These are phyloP conservation scores for Eustoma russellianum DNA, from an alignment of 257 asterid species.

Conservation along the genomic window DNA sequence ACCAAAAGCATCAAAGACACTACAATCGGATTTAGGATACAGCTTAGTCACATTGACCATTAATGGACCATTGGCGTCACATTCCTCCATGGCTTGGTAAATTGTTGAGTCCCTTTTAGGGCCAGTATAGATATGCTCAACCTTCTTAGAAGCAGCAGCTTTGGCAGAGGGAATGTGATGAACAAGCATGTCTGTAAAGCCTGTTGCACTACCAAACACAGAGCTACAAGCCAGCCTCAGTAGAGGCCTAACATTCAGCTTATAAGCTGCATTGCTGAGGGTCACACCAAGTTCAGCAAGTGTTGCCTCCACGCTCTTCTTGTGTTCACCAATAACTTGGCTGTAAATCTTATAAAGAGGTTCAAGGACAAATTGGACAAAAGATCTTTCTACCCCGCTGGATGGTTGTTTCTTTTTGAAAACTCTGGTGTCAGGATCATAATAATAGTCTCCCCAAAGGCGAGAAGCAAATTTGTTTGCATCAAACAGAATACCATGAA, in stretches of 20 bases:
- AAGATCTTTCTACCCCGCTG: slow-evolving; percentile 77
- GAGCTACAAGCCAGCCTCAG: slow-evolving; percentile 88
- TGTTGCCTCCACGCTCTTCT: slow-evolving; percentile 91
- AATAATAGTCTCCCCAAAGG: slow-evolving; percentile 97
- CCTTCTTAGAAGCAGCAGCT: slow-evolving; percentile 74
- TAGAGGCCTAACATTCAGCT: slow-evolving; percentile 83
- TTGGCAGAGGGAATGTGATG: slow-evolving; percentile 95
- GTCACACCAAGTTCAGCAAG: slow-evolving; percentile 92
- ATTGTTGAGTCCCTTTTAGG: slow-evolving; percentile 55
- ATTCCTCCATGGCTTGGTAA: slow-evolving; percentile 68
- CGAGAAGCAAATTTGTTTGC: slow-evolving; percentile 82
- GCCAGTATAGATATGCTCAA: slow-evolving; percentile 85
- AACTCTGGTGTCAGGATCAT: slow-evolving; percentile 60
- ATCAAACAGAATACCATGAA: slow-evolving; percentile 91
- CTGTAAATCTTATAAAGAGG: slow-evolving; percentile 92
- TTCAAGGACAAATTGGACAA: slow-evolving; percentile 92
- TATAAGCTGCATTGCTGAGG: slow-evolving; percentile 88
- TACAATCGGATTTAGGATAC: slow-evolving; percentile 91
- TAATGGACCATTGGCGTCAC: slow-evolving; percentile 86
- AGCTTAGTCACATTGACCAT: slow-evolving; percentile 91
- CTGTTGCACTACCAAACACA: slow-evolving; percentile 91
- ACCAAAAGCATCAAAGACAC: slow-evolving; percentile 93
- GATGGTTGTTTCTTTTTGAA: slow-evolving; percentile 82
- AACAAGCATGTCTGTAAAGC: slow-evolving; percentile 95
- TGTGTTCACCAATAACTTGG: slow-evolving; percentile 97